phyloP scores from a whole-genome alignment of 2,329 filamentous ascomycete species.

The Dactylellina parvicollis region DNA sequence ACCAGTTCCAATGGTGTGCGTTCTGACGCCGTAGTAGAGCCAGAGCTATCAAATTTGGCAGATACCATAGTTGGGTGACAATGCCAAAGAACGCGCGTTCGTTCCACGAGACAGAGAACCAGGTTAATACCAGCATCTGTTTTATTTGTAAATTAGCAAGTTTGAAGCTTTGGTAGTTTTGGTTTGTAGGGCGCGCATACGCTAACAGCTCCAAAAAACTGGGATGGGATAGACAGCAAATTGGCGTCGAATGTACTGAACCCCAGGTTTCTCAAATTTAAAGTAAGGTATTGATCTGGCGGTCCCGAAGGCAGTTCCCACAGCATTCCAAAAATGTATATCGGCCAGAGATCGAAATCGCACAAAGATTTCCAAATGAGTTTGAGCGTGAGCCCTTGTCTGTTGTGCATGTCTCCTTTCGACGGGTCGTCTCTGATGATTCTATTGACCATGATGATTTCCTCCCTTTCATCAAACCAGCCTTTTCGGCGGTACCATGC shows the following conservation, averaged over 20 bases:
- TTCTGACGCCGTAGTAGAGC: conserved; percentile 62
- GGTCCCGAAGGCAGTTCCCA: conserved; percentile 66
- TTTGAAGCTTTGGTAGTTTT: background rate
- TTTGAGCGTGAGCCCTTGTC: conserved; percentile 66
- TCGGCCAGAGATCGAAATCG: conserved; percentile 71
- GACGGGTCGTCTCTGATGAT: conserved; percentile 70
- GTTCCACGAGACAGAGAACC: conserved; percentile 65
- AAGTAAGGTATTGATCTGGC: conserved; percentile 68
- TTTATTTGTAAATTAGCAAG: background rate
- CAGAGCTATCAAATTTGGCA: conserved; percentile 69
- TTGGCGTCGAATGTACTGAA: conserved; percentile 72
- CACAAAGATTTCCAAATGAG: conserved; percentile 67
- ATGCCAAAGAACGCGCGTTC: conserved; percentile 66
- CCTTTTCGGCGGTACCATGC: conserved; percentile 71
- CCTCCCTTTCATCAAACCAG: conserved; percentile 73
- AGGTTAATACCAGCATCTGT: conserved; percentile 65
- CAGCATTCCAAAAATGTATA: conserved; percentile 67
- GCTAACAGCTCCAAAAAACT: conserved; percentile 65
- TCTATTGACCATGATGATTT: conserved; percentile 75
- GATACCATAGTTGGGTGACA: conserved; percentile 69
- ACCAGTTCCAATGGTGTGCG: conserved; percentile 62
- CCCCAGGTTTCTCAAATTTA: conserved; percentile 68
- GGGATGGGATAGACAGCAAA: conserved; percentile 69
- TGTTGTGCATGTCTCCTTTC: conserved; percentile 71
- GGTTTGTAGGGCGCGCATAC: conserved; percentile 64